Conservation (phyloP, 2,329 filamentous ascomycete species). For the Trichoderma semiorbis region DNA sequence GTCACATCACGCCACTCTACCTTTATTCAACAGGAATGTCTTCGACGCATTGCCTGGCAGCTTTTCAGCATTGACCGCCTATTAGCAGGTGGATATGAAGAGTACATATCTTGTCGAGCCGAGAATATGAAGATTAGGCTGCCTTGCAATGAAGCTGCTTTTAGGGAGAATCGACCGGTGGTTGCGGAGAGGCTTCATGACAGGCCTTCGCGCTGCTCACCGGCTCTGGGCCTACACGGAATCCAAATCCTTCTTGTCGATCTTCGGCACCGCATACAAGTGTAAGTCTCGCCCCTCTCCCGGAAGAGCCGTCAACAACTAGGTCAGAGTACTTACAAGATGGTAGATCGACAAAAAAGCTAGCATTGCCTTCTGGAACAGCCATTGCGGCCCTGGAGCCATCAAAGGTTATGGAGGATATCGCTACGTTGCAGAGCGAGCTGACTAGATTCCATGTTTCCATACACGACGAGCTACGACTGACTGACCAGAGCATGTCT, state of each 20-base stretch:
- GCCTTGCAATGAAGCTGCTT: constrained; percentile 35
- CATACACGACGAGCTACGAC: constrained; percentile 33
- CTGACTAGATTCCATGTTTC: constrained; percentile 36
- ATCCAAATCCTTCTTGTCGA: constrained; percentile 37
- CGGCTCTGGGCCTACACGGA: constrained; percentile 32
- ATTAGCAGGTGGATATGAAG: constrained; percentile 39
- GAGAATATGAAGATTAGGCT: constrained; percentile 39
- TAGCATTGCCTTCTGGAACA: constrained; percentile 23
- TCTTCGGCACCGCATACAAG: constrained; percentile 36
- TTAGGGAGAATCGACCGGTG: constrained; percentile 32
- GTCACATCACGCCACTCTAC: constrained; percentile 28
- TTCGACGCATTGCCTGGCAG: constrained; percentile 38
- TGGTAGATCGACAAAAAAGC: constrained; percentile 27
- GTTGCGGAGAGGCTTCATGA: constrained; percentile 32
- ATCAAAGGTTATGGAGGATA: constrained; percentile 37
- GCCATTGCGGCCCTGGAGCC: constrained; percentile 30
- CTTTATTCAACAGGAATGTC: constrained; percentile 36
- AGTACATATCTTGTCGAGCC: constrained; percentile 37
- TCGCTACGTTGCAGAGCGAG: constrained; percentile 37
- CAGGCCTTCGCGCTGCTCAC: constrained; percentile 25
- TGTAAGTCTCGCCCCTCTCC: constrained; percentile 25
- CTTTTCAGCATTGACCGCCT: constrained; percentile 38
- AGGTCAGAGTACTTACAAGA: background rate
- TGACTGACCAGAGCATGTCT: constrained; percentile 34
- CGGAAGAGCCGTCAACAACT: too few relatives aligned